A percentile compares a stretch with the other conserved stretches of the same genome.
Evolutionary conservation across 768 basidiomycete genomes (phyloP).

Genomic region (Megacollybia marginata): DNA sequence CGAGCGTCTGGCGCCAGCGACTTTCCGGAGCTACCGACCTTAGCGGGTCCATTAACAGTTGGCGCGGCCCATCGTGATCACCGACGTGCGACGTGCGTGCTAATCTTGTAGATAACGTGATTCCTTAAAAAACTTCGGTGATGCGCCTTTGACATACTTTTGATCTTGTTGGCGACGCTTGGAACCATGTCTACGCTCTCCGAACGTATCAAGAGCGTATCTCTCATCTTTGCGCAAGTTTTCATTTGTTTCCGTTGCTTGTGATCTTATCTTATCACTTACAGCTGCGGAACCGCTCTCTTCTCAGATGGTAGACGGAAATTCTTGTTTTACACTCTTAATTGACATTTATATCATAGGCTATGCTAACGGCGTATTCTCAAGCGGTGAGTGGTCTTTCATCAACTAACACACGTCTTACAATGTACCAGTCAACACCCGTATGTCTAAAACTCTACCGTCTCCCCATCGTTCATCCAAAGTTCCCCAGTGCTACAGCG

Average conservation of each 20-base stretch:
- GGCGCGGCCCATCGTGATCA: no score
- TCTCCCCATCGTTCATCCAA: neutral
- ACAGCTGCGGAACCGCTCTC: constrained; percentile 73
- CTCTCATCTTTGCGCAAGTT: constrained; percentile 79
- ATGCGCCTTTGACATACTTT: no score
- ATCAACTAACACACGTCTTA: constrained; percentile 1
- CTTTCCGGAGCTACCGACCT: no score
- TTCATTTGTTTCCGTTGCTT: neutral
- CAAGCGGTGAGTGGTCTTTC: constrained; percentile 45
- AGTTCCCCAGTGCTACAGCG: constrained; percentile 49
- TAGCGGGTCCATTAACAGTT: no score
- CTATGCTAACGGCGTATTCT: constrained; percentile 77
- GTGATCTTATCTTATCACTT: constrained; percentile 1
- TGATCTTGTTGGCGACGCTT: no score
- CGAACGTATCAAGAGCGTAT: constrained; percentile 45
- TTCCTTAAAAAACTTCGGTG: no score
- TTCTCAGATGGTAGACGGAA: constrained; percentile 68
- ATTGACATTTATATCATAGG: constrained; percentile 30
- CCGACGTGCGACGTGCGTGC: no score
- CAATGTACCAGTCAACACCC: constrained; percentile 51
- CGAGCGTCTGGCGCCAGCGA: no score
- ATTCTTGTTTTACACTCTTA: neutral
- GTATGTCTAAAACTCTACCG: constrained; percentile 31
- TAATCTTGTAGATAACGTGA: no score
- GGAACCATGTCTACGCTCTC: constrained; percentile 3